These are phyloP conservation scores for Ogataea pignaliae DNA, from an alignment of 805 yeast species.

Conservation along the genomic window DNA sequence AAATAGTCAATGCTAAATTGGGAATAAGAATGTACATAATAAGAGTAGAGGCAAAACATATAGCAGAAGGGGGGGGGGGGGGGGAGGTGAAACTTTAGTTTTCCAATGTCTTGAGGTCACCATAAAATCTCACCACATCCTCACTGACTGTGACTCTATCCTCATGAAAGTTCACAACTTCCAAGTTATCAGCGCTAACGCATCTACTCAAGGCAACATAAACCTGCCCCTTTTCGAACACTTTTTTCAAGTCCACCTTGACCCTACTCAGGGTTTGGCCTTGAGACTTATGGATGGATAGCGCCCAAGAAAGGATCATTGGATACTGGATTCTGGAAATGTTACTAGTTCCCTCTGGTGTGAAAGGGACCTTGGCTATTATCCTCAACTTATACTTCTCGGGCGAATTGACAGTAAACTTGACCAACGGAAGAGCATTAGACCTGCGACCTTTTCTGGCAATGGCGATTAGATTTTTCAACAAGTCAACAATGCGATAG, in stretches of 20 bases:
- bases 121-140: constrained; percentile 59
- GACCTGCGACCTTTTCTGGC: constrained; percentile 15
- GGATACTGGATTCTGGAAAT: constrained; percentile 59
- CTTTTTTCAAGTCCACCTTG: constrained; percentile 59
- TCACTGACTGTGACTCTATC: constrained; percentile 53
- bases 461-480: constrained; percentile 20
- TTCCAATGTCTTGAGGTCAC: constrained; percentile 31
- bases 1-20: no score
- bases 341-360: constrained; percentile 23
- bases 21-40: no score
- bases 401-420: constrained; percentile 34
- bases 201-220: constrained; percentile 83
- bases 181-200: constrained; percentile 57
- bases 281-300: constrained; percentile 81
- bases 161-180: constrained; percentile 61
- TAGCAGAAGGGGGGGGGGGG: no score
- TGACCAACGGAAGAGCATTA: constrained; percentile 40
- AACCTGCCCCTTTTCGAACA: constrained; percentile 80
- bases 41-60: no score
- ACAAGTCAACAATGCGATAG: constrained; percentile 1
- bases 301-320: constrained; percentile 71
- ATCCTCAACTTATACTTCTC: constrained; percentile 29
- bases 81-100: no score
- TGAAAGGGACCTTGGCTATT: constrained; percentile 34
- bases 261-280: constrained; percentile 77